Percentiles rank a stretch among this genome's conserved stretches.
Evolutionary conservation across 1,284 basidiomycete species (phyloP).

Genomic region (Clitocybe nebularis): DNA sequence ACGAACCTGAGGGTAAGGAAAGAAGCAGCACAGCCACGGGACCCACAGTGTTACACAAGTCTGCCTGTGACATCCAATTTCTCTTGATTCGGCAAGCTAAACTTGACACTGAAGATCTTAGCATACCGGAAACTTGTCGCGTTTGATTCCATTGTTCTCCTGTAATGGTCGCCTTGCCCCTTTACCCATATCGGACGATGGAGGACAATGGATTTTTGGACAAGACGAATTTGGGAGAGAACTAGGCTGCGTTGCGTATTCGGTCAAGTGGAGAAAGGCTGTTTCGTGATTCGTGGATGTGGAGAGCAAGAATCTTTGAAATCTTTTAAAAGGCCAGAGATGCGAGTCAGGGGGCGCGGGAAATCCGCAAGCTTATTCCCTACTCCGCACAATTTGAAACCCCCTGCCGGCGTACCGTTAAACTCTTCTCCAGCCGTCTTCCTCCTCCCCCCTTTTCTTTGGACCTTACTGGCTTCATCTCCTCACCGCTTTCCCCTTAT

Average conservation of each 20-base stretch:
- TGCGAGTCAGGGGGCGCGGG: slow-evolving; percentile 29
- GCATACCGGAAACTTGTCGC: slow-evolving; percentile 5
- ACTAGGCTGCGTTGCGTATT: background rate
- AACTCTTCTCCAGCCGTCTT: slow-evolving; percentile 8
- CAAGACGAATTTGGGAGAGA: slow-evolving; percentile 2
- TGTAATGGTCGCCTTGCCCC: slow-evolving; percentile 13
- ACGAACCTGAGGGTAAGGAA: slow-evolving; percentile 7
- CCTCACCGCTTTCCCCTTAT: slow-evolving; percentile 16
- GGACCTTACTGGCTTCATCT: slow-evolving; percentile 13
- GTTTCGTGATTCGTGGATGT: slow-evolving; percentile 1
- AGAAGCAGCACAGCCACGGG: slow-evolving; percentile 33
- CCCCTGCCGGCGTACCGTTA: slow-evolving; percentile 15
- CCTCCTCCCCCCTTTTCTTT: slow-evolving; percentile 12
- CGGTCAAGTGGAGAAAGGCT: background rate
- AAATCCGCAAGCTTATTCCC: slow-evolving; percentile 26
- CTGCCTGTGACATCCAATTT: slow-evolving; percentile 9
- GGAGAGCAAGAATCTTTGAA: slow-evolving; percentile 6
- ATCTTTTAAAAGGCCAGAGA: slow-evolving; percentile 13
- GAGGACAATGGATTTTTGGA: slow-evolving; percentile 25
- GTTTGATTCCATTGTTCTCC: slow-evolving; percentile 31
- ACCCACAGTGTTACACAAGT: slow-evolving; percentile 32
- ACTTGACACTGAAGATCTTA: slow-evolving; percentile 11
- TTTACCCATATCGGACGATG: slow-evolving; percentile 11
- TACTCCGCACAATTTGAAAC: slow-evolving; percentile 37
- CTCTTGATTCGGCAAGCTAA: slow-evolving; percentile 15